These are phyloP conservation scores for Hyphodiscus sp. DNA, from an alignment of 2,329 filamentous ascomycete genomes.

Conservation along the genomic window DNA sequence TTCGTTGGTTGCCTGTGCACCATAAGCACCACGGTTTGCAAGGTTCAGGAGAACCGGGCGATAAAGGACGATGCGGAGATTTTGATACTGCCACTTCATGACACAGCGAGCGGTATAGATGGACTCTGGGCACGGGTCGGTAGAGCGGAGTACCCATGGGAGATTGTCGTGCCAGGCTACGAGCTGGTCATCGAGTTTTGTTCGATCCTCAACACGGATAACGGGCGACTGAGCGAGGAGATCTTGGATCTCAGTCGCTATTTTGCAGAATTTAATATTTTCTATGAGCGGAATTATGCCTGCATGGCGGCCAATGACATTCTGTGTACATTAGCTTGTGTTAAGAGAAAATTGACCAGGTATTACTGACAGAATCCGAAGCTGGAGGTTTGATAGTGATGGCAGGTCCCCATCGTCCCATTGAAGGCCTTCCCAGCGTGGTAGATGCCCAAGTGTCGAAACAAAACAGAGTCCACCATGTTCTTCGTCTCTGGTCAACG, in stretches of 20 bases:
- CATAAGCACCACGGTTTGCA: slow-evolving; percentile 32
- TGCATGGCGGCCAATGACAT: slow-evolving; percentile 51
- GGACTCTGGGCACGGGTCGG: slow-evolving; percentile 62
- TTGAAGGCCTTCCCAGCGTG: slow-evolving; percentile 63
- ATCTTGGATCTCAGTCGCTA: slow-evolving; percentile 72
- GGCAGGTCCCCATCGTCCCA: slow-evolving; percentile 61
- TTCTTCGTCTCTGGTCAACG: slow-evolving; percentile 56
- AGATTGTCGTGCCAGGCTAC: slow-evolving; percentile 67
- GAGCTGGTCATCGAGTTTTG: slow-evolving; percentile 60
- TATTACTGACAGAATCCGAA: slow-evolving; percentile 21
- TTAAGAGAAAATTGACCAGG: background rate
- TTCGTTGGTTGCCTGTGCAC: slow-evolving; percentile 39
- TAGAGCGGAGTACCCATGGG: slow-evolving; percentile 57
- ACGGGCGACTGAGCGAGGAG: slow-evolving; percentile 63
- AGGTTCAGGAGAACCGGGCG: slow-evolving; percentile 65
- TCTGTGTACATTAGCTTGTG: slow-evolving; percentile 16
- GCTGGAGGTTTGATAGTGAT: slow-evolving; percentile 57
- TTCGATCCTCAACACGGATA: slow-evolving; percentile 59
- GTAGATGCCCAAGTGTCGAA: slow-evolving; percentile 69
- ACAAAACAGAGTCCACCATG: slow-evolving; percentile 71
- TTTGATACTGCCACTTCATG: slow-evolving; percentile 80
- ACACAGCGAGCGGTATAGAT: slow-evolving; percentile 64
- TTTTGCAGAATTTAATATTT: slow-evolving; percentile 73
- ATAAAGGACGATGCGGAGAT: slow-evolving; percentile 69
- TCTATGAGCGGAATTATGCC: slow-evolving; percentile 66